Percentiles rank a stretch among this genome's conserved stretches.
phyloP scores from a whole-genome alignment of 208 protist genomes.

The Crithidia brevicula region DNA sequence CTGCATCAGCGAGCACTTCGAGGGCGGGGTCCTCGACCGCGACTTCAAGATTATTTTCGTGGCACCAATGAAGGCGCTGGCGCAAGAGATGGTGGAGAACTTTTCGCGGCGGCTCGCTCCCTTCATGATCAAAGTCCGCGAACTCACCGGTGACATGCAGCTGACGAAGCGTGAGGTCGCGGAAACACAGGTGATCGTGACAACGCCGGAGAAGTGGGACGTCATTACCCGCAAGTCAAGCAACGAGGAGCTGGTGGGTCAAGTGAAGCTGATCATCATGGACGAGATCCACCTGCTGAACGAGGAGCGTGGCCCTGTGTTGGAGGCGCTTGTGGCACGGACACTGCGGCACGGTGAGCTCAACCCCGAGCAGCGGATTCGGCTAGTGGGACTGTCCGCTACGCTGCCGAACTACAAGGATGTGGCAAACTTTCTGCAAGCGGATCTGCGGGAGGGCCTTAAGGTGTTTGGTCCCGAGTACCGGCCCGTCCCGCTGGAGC shows the following conservation, averaged over 20 bases:
- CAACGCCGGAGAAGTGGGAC: constrained; percentile 99
- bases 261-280: constrained; percentile 97
- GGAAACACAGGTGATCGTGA: constrained; percentile 99
- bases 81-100: constrained; percentile 97
- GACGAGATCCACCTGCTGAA: constrained; percentile 99
- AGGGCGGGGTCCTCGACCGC: constrained; percentile 78
- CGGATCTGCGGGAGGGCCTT: constrained; percentile 92
- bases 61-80: constrained; percentile 99
- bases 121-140: constrained; percentile 92
- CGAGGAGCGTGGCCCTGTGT: constrained; percentile 98
- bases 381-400: constrained; percentile 97
- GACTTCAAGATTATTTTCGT: constrained; percentile 99
- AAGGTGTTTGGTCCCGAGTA: constrained; percentile 97
- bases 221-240: constrained; percentile 98
- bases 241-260: constrained; percentile 92
- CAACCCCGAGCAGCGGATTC: constrained; percentile 90
- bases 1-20: constrained; percentile 93
- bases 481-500: constrained; percentile 97
- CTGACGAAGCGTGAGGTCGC: constrained; percentile 97
- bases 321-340: constrained; percentile 98
- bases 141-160: constrained; percentile 99
- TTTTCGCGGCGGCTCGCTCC: constrained; percentile 93
- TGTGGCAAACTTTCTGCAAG: constrained; percentile 97
- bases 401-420: constrained; percentile 99
- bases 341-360: constrained; percentile 95